Percentiles rank a stretch among this genome's conserved stretches.
phyloP scores from a whole-genome alignment of 2,329 filamentous ascomycete species.

The Aspergillus chevalieri region DNA sequence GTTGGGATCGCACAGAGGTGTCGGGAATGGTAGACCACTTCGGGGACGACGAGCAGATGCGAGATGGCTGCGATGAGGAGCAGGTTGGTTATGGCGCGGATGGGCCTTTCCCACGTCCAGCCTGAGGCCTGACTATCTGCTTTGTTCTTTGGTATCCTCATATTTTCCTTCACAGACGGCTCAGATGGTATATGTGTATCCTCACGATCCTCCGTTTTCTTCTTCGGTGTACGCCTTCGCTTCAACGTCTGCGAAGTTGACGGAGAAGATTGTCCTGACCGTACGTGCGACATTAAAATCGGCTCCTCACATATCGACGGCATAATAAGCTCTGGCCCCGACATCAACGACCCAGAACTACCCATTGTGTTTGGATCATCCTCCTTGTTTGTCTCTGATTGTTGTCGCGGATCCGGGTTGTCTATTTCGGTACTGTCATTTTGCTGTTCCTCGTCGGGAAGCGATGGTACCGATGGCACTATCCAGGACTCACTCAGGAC shows the following conservation, averaged over 20 bases:
- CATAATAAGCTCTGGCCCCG: constrained; percentile 36
- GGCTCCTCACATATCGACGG: constrained; percentile 33
- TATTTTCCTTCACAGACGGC: not conserved
- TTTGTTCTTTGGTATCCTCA: not conserved
- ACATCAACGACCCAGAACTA: constrained; percentile 21
- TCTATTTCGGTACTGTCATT: constrained; percentile 4
- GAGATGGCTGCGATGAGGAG: constrained; percentile 24
- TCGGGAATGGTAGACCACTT: constrained; percentile 28
- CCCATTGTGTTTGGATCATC: constrained; percentile 18
- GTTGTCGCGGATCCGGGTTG: constrained; percentile 6
- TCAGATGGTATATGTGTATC: not conserved
- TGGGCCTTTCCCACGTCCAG: not conserved
- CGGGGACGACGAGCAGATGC: constrained; percentile 30
- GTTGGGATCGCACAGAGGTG: constrained; percentile 19
- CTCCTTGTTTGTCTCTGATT: constrained; percentile 6
- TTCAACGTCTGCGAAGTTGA: constrained; percentile 9
- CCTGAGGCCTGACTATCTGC: not conserved
- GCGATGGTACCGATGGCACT: constrained; percentile 17
- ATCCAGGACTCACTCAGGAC: constrained; percentile 34
- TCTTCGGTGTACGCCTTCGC: constrained; percentile 16
- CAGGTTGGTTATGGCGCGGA: constrained; percentile 19
- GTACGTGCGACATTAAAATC: constrained; percentile 7
- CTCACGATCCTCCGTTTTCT: not conserved
- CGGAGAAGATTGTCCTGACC: not conserved
- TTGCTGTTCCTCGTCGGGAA: constrained; percentile 8